These are phyloP conservation scores for Trypanosoma brucei DNA, from an alignment of 208 protist genomes.

Conservation along the genomic window DNA sequence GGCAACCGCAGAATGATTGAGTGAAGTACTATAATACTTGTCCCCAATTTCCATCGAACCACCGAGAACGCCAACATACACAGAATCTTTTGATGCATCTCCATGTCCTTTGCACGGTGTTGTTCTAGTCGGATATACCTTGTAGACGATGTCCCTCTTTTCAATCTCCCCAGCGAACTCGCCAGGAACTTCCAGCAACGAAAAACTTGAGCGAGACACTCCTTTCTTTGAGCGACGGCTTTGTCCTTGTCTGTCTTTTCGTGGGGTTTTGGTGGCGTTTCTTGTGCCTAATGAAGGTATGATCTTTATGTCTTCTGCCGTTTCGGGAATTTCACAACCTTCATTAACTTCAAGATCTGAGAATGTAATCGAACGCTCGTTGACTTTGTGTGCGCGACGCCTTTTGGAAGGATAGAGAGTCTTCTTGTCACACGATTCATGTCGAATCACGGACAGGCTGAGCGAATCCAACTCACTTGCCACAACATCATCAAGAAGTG, in stretches of 20 bases:
- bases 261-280: neutral
- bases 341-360: conserved; percentile 29
- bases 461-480: neutral
- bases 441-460: neutral
- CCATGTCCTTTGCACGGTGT: too few species aligned
- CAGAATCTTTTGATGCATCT: too few species aligned
- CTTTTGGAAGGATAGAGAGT: conserved; percentile 21
- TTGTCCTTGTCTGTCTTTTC: neutral
- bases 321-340: conserved; percentile 2
- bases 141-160: too few species aligned
- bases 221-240: neutral
- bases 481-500: neutral
- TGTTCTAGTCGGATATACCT: too few species aligned
- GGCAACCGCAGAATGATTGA: neutral
- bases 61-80: too few species aligned
- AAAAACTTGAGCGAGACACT: too few species aligned
- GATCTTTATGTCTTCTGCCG: neutral
- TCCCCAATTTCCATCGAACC: too few species aligned
- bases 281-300: neutral
- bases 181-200: neutral
- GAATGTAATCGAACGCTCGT: conserved; percentile 54
- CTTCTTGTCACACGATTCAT: neutral
- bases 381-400: conserved; percentile 19
- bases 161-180: too few species aligned
- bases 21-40: too few species aligned